phyloP scores from a whole-genome alignment of 164 flowering plant genomes.

The Vitis riparia region DNA sequence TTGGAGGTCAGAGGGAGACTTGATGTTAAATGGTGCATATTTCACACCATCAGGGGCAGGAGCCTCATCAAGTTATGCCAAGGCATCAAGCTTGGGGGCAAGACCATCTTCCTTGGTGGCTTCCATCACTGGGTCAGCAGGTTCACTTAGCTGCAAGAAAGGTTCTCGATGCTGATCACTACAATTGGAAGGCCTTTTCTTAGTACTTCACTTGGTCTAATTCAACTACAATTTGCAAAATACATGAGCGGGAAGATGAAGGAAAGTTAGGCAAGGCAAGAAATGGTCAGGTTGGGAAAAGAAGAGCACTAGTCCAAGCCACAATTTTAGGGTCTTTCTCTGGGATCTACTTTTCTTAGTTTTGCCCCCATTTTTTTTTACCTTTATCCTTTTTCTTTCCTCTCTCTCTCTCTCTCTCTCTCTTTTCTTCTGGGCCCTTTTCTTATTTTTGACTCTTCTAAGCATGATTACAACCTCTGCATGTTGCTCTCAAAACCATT shows the following conservation, averaged over 20 bases:
- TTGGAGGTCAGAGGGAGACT: constrained; percentile 81
- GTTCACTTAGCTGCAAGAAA: constrained; percentile 67
- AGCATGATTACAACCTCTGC: constrained; percentile 46
- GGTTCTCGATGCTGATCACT: constrained; percentile 65
- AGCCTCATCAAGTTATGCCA: constrained; percentile 69
- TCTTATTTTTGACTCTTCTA: constrained; percentile 2
- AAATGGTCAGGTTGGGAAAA: background rate
- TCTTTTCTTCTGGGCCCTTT: background rate
- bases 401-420: background rate
- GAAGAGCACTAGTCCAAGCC: background rate
- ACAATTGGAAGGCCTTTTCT: background rate
- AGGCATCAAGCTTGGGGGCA: constrained; percentile 77
- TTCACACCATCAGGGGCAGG: constrained; percentile 73
- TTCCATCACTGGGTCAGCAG: constrained; percentile 48
- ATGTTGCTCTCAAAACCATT: constrained; percentile 32
- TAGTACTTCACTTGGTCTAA: background rate
- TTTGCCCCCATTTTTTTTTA: constrained; percentile 4
- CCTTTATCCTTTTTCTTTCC: constrained; percentile 1
- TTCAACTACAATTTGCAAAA: background rate
- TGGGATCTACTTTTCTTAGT: constrained; percentile 3
- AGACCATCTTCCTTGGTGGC: constrained; percentile 66
- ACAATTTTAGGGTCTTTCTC: no score
- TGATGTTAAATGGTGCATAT: constrained; percentile 75
- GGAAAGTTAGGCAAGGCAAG: background rate
- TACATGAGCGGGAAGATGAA: background rate